Evolutionary conservation across 805 yeast species (phyloP).

Genomic region (Nakazawaea holstii): DNA sequence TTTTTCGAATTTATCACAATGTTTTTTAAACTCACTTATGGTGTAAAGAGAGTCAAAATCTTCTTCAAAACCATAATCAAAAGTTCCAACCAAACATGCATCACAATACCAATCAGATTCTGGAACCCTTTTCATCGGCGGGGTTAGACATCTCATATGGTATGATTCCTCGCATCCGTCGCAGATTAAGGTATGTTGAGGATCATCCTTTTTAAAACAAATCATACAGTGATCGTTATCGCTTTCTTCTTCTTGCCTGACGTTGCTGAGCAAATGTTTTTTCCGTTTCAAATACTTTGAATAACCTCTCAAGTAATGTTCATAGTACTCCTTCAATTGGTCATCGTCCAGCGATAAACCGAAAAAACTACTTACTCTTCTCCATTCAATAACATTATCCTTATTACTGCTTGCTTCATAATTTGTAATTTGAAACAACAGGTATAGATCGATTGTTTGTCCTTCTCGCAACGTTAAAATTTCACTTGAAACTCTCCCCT

Average conservation of each 20-base stretch:
- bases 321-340: slow-evolving; percentile 20
- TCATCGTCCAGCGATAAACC: slow-evolving; percentile 1
- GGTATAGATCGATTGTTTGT: slow-evolving; percentile 26
- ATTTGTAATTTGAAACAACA: slow-evolving; percentile 28
- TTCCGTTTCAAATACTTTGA: slow-evolving; percentile 26
- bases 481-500: slow-evolving; percentile 9
- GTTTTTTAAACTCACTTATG: slow-evolving; percentile 47
- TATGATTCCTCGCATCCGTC: slow-evolving; percentile 68
- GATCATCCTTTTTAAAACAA: slow-evolving; percentile 42
- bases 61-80: slow-evolving; percentile 85
- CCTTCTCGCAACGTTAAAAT: slow-evolving; percentile 9
- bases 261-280: slow-evolving; percentile 6
- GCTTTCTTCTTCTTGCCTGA: slow-evolving; percentile 11
- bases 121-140: slow-evolving; percentile 49
- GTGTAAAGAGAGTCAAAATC: slow-evolving; percentile 41
- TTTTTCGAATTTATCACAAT: slow-evolving; percentile 46
- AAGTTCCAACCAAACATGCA: slow-evolving; percentile 78
- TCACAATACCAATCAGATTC: slow-evolving; percentile 74
- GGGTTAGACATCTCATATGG: slow-evolving; percentile 64
- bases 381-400: slow-evolving; percentile 12
- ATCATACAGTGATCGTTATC: slow-evolving; percentile 17
- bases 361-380: slow-evolving; percentile 2
- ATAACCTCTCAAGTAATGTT: slow-evolving; percentile 22
- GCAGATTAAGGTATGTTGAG: slow-evolving; percentile 51
- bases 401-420: slow-evolving; percentile 11